These are phyloP conservation scores for Leishmania major DNA, from an alignment of 208 protist genomes.

Conservation along the genomic window DNA sequence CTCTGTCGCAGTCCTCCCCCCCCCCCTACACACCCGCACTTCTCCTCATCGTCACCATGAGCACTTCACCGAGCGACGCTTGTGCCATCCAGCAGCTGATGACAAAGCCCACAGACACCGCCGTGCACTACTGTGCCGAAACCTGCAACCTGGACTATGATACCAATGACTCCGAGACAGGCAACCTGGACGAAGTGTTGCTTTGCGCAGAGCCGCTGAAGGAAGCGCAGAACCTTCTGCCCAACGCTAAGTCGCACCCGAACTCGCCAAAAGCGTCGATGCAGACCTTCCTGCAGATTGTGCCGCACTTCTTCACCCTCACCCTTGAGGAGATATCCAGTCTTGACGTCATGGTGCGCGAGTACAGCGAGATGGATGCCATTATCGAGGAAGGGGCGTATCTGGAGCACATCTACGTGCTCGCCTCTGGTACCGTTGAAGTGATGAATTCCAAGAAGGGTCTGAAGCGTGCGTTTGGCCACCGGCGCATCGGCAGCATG, in stretches of 20 bases:
- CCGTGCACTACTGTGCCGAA: not conserved
- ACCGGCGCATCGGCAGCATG: constrained; percentile 79
- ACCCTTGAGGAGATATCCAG: constrained; percentile 51
- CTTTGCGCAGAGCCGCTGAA: constrained; percentile 33
- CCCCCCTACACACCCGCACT: too few species aligned
- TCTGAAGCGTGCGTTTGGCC: constrained; percentile 64
- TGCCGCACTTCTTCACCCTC: constrained; percentile 78
- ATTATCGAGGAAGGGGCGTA: constrained; percentile 71
- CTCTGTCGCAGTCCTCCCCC: not conserved
- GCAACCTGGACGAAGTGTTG: constrained; percentile 25
- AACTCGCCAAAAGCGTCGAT: constrained; percentile 37
- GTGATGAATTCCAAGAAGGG: constrained; percentile 86
- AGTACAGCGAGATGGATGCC: constrained; percentile 85
- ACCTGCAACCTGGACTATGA: constrained; percentile 19
- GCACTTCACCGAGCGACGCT: too few species aligned
- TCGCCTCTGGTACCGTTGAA: constrained; percentile 80
- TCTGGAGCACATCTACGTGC: constrained; percentile 79
- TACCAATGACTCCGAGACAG: constrained; percentile 12
- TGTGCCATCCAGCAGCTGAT: not conserved
- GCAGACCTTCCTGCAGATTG: constrained; percentile 72
- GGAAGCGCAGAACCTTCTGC: constrained; percentile 24
- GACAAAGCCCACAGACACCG: constrained; percentile 10
- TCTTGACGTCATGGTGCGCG: constrained; percentile 75
- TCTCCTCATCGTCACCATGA: not conserved
- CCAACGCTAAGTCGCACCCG: not conserved